Percentiles rank a stretch among this genome's conserved stretches.
Conservation (phyloP, 495 filamentous ascomycete genomes). For the Baudoinia panamericana region DNA sequence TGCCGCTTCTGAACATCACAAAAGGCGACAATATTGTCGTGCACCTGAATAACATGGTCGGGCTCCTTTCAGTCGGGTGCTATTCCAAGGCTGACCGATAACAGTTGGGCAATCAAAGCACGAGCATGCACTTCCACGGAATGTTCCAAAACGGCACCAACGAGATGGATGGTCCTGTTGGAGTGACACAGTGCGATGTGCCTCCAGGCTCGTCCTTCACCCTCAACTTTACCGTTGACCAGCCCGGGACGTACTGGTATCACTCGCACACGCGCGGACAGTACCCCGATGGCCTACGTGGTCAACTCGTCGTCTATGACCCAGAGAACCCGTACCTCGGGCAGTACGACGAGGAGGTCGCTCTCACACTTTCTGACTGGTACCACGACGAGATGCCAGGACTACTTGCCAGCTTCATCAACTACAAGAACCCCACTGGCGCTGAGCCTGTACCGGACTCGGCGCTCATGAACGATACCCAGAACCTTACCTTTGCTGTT, state of each 20-base stretch:
- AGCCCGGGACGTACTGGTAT: constrained; percentile 75
- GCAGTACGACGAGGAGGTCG: constrained; percentile 53
- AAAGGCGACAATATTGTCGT: constrained; percentile 60
- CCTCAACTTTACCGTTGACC: constrained; percentile 68
- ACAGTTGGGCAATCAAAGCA: constrained; percentile 50
- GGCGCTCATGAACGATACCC: constrained; percentile 45
- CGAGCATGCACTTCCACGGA: constrained; percentile 70
- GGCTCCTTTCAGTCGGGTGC: neutral
- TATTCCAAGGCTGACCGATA: neutral
- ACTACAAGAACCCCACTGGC: constrained; percentile 37
- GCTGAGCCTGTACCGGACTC: constrained; percentile 43
- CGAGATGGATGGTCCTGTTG: constrained; percentile 61
- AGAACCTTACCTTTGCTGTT: constrained; percentile 44
- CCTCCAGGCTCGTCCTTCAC: constrained; percentile 50
- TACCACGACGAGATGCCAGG: constrained; percentile 38
- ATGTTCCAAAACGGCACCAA: constrained; percentile 57
- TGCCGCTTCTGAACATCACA: constrained; percentile 53
- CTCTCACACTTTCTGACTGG: constrained; percentile 52
- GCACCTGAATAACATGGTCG: constrained; percentile 50
- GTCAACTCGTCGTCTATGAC: constrained; percentile 60
- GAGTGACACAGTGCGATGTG: constrained; percentile 56
- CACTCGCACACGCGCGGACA: constrained; percentile 56
- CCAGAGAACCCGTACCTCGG: constrained; percentile 44
- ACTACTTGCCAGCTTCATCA: constrained; percentile 36
- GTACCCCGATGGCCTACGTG: constrained; percentile 65